Evolutionary conservation across 352 stramenopile species (phyloP), one percentile per base, ranked within the genome.

Genomic region (Globisporangium iwayamae): DNA sequence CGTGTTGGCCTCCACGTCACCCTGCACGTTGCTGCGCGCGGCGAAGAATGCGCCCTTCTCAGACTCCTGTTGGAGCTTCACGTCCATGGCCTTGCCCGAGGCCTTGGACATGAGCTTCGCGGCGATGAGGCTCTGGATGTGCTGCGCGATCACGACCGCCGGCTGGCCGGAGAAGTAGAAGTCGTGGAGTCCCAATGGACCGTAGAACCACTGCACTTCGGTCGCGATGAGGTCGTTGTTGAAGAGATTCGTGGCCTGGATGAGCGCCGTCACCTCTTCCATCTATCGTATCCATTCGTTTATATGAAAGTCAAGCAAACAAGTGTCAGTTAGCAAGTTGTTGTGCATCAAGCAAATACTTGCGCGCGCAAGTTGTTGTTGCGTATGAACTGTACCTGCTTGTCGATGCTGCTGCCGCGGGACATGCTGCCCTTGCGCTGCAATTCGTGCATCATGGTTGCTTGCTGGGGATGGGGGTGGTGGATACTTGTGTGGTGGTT

Each of bases 161-260:
- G 78, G 79, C 53, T 92, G 83, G 36, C 83, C 82, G 4, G 78
- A 68, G 63, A 94, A 94, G 74, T 94, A 94, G 62, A 92, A 94
- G 65, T 92, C 83, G 75, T 94, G 85, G 16, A 94, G 69, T 8
- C 85, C 85, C 11, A 94, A 62, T 20, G 83, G 81, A 2, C 83
- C 83, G 66, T 91, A 94, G 67, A 94, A 94, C 80, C 81, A 94
- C 58, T 91, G 80, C 39, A 94, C 76, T 58, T 94, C 85, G 30
- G 75, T 80, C 28, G 72, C 74, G 46, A 94, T 75, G 28, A 78
- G 75, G 22, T 75, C 74, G 9, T 76, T 69, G 54, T 79, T 87
- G 66, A 93, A 91, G 30, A 91, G 64, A 5, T 81, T 75, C 28
- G 77, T 76, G 22, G 67, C 66, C 46, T 74, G 72, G 66, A 89